phyloP scores from a whole-genome alignment of 345 rosid species.

The Corymbia maculata region DNA sequence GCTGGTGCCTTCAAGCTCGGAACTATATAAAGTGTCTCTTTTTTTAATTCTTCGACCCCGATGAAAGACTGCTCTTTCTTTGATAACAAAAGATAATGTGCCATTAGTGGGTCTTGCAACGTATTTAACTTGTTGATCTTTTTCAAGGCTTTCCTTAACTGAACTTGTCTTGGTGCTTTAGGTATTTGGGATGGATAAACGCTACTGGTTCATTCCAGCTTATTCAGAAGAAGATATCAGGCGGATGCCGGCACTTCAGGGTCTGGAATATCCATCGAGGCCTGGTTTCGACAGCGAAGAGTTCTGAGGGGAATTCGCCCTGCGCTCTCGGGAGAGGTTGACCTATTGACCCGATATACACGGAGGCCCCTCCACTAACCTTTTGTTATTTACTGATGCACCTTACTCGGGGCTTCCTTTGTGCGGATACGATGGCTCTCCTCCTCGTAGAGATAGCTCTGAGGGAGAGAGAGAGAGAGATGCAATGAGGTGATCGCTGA shows the following conservation, averaged over 20 bases:
- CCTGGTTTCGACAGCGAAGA: slow-evolving; percentile 23
- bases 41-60: neutral
- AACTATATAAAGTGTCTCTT: neutral
- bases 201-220: slow-evolving; percentile 63
- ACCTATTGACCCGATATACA: neutral
- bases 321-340: neutral
- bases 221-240: slow-evolving; percentile 52
- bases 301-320: neutral
- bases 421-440: neutral
- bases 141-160: neutral
- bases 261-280: slow-evolving; percentile 50
- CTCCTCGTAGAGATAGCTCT: neutral
- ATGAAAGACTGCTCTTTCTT: neutral
- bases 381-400: neutral
- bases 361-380: neutral
- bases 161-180: slow-evolving; percentile 1
- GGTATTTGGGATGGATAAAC: slow-evolving; percentile 61
- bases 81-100: neutral
- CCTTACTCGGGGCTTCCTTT: neutral
- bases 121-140: neutral
- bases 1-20: neutral
- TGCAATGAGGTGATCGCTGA: neutral
- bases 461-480: neutral
- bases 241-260: slow-evolving; percentile 33
- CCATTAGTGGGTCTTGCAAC: neutral